These are phyloP conservation scores for Arthromyces matolae DNA, from an alignment of 768 basidiomycete genomes.

Conservation along the genomic window DNA sequence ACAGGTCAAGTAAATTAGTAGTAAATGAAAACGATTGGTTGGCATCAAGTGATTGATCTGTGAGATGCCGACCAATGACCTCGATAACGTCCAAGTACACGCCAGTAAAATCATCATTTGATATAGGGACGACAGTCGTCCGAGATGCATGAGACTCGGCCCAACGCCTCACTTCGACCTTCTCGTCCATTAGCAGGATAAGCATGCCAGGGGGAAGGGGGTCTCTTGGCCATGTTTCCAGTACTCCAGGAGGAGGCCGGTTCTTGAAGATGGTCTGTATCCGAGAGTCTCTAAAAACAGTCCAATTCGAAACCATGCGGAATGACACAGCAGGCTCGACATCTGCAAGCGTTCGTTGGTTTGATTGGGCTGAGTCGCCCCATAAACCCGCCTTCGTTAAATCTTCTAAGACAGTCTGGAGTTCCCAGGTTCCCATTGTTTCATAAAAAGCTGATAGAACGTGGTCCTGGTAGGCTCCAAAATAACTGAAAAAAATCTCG, in stretches of 20 bases:
- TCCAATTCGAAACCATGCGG: constrained; percentile 60
- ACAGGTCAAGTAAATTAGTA: constrained; percentile 42
- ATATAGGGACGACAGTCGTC: constrained; percentile 40
- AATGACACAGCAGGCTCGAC: constrained; percentile 52
- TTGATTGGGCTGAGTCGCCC: constrained; percentile 12
- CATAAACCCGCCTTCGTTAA: constrained; percentile 32
- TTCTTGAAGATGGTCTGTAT: constrained; percentile 41
- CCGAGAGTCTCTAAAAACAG: constrained; percentile 47
- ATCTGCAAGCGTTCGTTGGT: constrained; percentile 31
- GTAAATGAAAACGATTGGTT: constrained; percentile 26
- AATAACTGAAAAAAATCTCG: constrained; percentile 50
- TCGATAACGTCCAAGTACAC: constrained; percentile 46
- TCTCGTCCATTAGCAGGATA: constrained; percentile 51
- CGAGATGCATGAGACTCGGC: constrained; percentile 44
- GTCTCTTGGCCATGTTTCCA: constrained; percentile 53
- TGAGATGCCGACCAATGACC: constrained; percentile 26
- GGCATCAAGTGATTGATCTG: constrained; percentile 8
- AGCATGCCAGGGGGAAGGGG: constrained; percentile 60
- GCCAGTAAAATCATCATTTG: constrained; percentile 41
- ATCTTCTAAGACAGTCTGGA: constrained; percentile 45
- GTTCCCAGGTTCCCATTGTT: constrained; percentile 67
- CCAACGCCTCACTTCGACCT: constrained; percentile 53
- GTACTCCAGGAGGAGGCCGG: constrained; percentile 30
- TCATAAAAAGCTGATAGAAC: constrained; percentile 55
- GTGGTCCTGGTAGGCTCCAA: constrained; percentile 57